Evolutionary conservation across 2,329 filamentous ascomycete genomes (phyloP).

Genomic region (Fusarium pseudoanthophilum): DNA sequence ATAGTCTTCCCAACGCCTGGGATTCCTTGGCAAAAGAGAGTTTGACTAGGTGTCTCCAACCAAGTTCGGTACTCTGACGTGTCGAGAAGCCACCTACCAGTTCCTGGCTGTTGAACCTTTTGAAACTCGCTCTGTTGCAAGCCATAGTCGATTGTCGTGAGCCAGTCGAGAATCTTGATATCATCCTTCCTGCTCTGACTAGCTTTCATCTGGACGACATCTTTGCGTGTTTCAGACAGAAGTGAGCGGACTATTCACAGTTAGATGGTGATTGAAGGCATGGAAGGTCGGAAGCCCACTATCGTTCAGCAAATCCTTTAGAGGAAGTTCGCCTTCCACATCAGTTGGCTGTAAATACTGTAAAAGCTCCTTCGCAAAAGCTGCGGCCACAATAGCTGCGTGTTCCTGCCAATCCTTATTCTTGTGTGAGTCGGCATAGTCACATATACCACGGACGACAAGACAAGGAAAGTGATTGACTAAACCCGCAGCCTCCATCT

Average conservation of each 20-base stretch:
- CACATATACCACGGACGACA: not conserved
- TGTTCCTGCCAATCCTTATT: not conserved
- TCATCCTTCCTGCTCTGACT: not conserved
- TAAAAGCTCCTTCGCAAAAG: not conserved
- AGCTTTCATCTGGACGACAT: rapidly evolving
- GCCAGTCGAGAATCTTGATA: not conserved
- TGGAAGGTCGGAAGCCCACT: no score
- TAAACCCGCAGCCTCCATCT: not conserved
- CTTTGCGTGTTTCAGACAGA: rapidly evolving
- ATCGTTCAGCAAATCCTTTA: rapidly evolving
- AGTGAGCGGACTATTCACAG: rapidly evolving
- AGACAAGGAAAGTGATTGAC: not conserved
- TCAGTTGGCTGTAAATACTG: not conserved
- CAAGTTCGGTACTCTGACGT: not conserved
- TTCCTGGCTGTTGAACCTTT: not conserved
- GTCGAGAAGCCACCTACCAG: not conserved
- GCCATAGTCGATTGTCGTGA: not conserved
- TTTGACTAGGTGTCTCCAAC: not conserved
- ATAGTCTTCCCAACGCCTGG: not conserved
- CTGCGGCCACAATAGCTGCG: not conserved
- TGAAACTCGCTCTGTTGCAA: not conserved
- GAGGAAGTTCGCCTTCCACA: rapidly evolving
- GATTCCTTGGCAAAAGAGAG: not conserved
- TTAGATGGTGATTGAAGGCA: no score
- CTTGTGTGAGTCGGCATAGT: not conserved